A percentile compares a stretch with the other conserved stretches of the same genome.
Evolutionary conservation across 805 yeast genomes (phyloP).

Genomic region (Candida taoyuanica): DNA sequence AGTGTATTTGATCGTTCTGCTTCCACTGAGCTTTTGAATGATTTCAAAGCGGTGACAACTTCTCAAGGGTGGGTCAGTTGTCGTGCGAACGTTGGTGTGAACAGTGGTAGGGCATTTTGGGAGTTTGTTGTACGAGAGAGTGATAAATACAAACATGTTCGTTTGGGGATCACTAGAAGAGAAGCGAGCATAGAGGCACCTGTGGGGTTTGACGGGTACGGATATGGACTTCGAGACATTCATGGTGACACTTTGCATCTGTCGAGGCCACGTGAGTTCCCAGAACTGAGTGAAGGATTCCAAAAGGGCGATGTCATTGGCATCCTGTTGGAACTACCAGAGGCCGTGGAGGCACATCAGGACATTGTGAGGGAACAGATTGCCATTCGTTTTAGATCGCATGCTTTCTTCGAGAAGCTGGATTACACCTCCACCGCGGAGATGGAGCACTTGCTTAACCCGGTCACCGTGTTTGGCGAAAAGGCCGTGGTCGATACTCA

Average conservation of each 20-base stretch:
- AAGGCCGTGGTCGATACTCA: slow-evolving; percentile 52
- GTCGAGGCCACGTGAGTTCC: slow-evolving; percentile 57
- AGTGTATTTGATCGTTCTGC: slow-evolving; percentile 67
- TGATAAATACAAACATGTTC: slow-evolving; percentile 48
- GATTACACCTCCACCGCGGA: slow-evolving; percentile 68
- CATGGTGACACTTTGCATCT: slow-evolving; percentile 72
- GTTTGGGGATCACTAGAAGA: slow-evolving; percentile 78
- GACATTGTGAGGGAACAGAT: slow-evolving; percentile 76
- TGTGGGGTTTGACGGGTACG: slow-evolving; percentile 91
- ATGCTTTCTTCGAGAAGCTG: slow-evolving; percentile 76
- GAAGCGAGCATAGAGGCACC: slow-evolving; percentile 94
- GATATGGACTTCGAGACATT: slow-evolving; percentile 83
- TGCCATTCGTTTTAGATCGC: slow-evolving; percentile 77
- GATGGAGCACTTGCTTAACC: slow-evolving; percentile 71
- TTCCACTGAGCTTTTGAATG: slow-evolving; percentile 43
- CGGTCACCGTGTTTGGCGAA: slow-evolving; percentile 68
- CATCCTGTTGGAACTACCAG: slow-evolving; percentile 65
- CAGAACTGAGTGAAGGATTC: slow-evolving; percentile 46
- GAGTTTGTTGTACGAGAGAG: slow-evolving; percentile 58
- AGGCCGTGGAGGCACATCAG: slow-evolving; percentile 30
- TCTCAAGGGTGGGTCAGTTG: slow-evolving; percentile 76
- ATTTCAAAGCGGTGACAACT: slow-evolving; percentile 46
- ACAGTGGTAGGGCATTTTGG: slow-evolving; percentile 77
- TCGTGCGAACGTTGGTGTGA: slow-evolving; percentile 66
- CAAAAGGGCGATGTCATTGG: slow-evolving; percentile 81